Percentiles rank a stretch among this genome's conserved stretches.
Conservation (phyloP, 176 grass and related monocot genomes). For the Eragrostis curvula region DNA sequence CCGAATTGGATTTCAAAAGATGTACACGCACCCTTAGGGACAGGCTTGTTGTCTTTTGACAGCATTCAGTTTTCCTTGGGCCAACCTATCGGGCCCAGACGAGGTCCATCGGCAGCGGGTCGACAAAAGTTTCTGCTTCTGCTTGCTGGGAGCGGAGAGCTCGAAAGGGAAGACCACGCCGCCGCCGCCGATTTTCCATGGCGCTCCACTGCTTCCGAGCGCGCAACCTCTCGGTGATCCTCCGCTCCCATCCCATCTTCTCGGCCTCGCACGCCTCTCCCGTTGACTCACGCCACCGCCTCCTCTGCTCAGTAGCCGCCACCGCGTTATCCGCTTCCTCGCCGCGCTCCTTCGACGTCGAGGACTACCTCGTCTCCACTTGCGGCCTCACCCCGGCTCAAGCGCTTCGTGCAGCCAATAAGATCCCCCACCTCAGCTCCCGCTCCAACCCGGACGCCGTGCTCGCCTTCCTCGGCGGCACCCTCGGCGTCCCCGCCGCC, state of each 20-base stretch:
- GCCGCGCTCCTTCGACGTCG: neutral
- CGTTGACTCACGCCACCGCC: neutral
- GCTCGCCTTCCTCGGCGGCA: neutral
- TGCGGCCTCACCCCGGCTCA: neutral
- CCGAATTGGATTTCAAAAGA: too few relatives aligned
- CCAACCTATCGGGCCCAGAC: too few relatives aligned
- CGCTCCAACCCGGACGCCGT: conserved; percentile 49
- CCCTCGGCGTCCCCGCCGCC: too few relatives aligned
- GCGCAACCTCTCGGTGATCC: neutral
- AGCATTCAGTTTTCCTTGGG: too few relatives aligned
- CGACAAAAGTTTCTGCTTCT: too few relatives aligned
- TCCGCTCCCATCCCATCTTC: neutral
- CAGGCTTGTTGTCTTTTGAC: too few relatives aligned
- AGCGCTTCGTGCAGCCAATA: neutral
- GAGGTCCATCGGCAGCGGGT: too few relatives aligned
- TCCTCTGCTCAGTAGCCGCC: neutral
- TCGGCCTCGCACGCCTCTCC: neutral
- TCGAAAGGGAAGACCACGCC: too few relatives aligned
- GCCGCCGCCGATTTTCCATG: conserved; percentile 9
- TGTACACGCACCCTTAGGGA: too few relatives aligned
- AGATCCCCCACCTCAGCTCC: too few relatives aligned
- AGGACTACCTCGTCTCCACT: neutral
- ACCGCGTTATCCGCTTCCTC: neutral
- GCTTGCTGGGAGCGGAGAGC: too few relatives aligned
- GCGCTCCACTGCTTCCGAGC: neutral